A percentile compares a stretch with the other conserved stretches of the same genome.
Conservation (phyloP, 2,329 filamentous ascomycete species). For the Aureobasidium pullulans region DNA sequence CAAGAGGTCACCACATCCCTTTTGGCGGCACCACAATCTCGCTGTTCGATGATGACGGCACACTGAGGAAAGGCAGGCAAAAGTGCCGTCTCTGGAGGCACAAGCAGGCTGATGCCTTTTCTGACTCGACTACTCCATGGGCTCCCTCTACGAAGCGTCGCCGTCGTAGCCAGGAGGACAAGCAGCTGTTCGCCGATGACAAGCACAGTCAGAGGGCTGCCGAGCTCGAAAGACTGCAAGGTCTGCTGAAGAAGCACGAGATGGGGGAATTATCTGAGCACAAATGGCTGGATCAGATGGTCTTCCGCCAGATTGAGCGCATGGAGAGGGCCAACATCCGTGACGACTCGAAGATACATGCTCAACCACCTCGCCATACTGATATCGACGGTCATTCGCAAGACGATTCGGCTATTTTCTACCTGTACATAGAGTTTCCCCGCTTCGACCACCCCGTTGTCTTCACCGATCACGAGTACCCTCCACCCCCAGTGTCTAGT, state of each 20-base stretch:
- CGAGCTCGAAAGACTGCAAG: slow-evolving; percentile 83
- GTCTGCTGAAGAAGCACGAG: slow-evolving; percentile 92
- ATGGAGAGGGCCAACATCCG: slow-evolving; percentile 34
- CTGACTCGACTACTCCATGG: slow-evolving; percentile 71
- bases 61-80: slow-evolving; percentile 82
- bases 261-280: slow-evolving; percentile 92
- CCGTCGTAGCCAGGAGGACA: slow-evolving; percentile 43
- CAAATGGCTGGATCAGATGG: slow-evolving; percentile 91
- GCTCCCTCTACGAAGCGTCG: slow-evolving; percentile 48
- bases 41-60: slow-evolving; percentile 89
- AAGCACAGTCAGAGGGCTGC: slow-evolving; percentile 38
- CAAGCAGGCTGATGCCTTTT: slow-evolving; percentile 76
- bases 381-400: slow-evolving; percentile 33
- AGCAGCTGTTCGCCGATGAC: slow-evolving; percentile 49
- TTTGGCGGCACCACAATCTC: slow-evolving; percentile 90
- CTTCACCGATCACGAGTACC: slow-evolving; percentile 90
- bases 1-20: slow-evolving; percentile 71
- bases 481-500: slow-evolving; percentile 72
- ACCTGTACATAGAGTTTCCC: slow-evolving; percentile 83
- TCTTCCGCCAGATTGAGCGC: slow-evolving; percentile 85
- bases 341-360: slow-evolving; percentile 23
- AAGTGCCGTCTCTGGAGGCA: slow-evolving; percentile 82
- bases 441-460: slow-evolving; percentile 94
- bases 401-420: slow-evolving; percentile 58
- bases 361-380: neutral